Conservation (phyloP, 768 basidiomycete species). For the Tylopilus balloui region DNA sequence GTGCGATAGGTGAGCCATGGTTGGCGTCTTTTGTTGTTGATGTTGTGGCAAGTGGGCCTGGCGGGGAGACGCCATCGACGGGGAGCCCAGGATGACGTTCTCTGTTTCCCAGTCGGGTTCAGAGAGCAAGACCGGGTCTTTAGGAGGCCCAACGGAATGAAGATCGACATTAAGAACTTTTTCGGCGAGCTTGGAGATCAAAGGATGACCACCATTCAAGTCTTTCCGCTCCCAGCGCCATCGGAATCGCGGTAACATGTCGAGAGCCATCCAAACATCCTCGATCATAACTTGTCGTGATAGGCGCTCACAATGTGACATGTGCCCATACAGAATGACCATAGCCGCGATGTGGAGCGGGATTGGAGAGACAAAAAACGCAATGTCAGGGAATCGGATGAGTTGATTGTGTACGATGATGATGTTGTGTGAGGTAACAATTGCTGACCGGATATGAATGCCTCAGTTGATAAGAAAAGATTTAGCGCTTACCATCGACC, state of each 20-base stretch:
- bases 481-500: conserved; percentile 57
- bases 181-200: conserved; percentile 78
- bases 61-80: conserved; percentile 24
- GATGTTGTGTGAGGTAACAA: conserved; percentile 83
- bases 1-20: conserved; percentile 32
- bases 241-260: conserved; percentile 84
- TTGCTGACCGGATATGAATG: conserved; percentile 44
- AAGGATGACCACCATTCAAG: conserved; percentile 73
- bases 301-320: conserved; percentile 70
- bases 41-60: conserved; percentile 27
- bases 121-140: conserved; percentile 39
- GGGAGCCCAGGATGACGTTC: conserved; percentile 25
- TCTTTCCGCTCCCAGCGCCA: conserved; percentile 93
- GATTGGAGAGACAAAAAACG: conserved; percentile 85
- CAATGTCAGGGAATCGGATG: conserved; percentile 79
- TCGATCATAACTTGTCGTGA: conserved; percentile 63
- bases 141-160: conserved; percentile 43
- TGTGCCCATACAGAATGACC: conserved; percentile 86
- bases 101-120: conserved; percentile 47
- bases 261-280: conserved; percentile 82
- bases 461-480: neutral
- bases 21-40: conserved; percentile 36
- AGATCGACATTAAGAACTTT: conserved; percentile 73
- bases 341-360: conserved; percentile 87
- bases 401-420: conserved; percentile 82